phyloP scores from a whole-genome alignment of 768 basidiomycete genomes.

The Pleurotus djamor region DNA sequence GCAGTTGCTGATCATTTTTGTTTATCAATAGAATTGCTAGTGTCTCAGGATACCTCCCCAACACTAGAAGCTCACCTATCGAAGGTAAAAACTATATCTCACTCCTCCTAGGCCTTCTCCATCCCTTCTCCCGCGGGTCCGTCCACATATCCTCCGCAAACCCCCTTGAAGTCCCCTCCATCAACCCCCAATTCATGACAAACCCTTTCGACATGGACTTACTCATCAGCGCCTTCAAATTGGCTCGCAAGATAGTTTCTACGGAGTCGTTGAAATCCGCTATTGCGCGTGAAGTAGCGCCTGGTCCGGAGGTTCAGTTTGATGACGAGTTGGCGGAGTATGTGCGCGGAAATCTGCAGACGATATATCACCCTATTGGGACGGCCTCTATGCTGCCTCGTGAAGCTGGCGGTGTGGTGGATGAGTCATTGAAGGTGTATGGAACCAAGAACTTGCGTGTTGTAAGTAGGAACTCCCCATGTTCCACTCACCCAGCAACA shows the following conservation, averaged over 20 bases:
- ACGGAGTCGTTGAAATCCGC: slow-evolving; percentile 1
- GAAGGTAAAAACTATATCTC: slow-evolving; percentile 19
- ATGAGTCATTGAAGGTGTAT: slow-evolving; percentile 21
- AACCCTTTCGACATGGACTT: slow-evolving; percentile 19
- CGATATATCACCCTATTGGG: slow-evolving; percentile 29
- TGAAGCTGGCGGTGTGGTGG: slow-evolving; percentile 26
- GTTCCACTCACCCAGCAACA: neutral
- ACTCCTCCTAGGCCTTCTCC: slow-evolving; percentile 19
- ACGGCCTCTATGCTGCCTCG: slow-evolving; percentile 23
- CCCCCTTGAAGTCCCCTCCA: slow-evolving; percentile 11
- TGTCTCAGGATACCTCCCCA: neutral
- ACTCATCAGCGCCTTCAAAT: slow-evolving; percentile 16
- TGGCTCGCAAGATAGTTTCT: slow-evolving; percentile 11
- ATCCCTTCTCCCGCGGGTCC: slow-evolving; percentile 36
- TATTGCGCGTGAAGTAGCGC: slow-evolving; percentile 11
- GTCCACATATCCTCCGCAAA: slow-evolving; percentile 23
- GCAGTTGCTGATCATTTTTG: no score
- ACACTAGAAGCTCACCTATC: slow-evolving; percentile 8
- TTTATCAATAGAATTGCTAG: neutral
- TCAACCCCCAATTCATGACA: slow-evolving; percentile 15
- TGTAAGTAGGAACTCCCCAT: slow-evolving; percentile 19
- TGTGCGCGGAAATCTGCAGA: neutral
- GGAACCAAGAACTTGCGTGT: slow-evolving; percentile 28
- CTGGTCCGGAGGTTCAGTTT: slow-evolving; percentile 16
- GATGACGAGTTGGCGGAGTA: slow-evolving; percentile 19